Evolutionary conservation across 2,329 filamentous ascomycete species (phyloP), one percentile per base, ranked within the genome.

Genomic region (Coniochaeta hoffmannii): DNA sequence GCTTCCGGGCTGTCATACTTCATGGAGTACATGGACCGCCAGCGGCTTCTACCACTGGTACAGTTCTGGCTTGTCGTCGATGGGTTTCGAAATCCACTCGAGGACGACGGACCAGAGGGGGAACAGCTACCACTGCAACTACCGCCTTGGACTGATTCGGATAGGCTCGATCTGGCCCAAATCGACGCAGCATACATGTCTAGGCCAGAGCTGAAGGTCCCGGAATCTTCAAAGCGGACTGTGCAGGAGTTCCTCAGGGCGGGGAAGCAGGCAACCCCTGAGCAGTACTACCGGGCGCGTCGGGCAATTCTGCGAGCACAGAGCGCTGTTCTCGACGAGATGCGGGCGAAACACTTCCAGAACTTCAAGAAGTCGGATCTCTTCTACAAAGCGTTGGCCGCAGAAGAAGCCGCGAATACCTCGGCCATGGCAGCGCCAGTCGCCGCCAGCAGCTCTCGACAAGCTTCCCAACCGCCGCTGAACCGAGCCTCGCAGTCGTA

Each of bases 21-120:
- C 73, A 99, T 99, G 94, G 94, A 99, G 68, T 97, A 91, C 66
- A 99, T 99, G 94, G 94, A 99, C 68, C 86, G 94, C 41, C 88
- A 92, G 67, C 80, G 82, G 15, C 77, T 93, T 26, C 93, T 97
- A 87, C 82, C 88, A 14, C 75, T 97, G 50, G 92, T 99, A 6
- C 94, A 99, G 65, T 99, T 97, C 70, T 99, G 93, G 91, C 86
- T 99, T 38, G 94, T 97, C 3, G 94, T 97, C 6, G 94, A 99
- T 71, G 93, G 94, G 0, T 90, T 97, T 63, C 88, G 95, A 41
- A 96, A 95, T 63, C 95, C 94, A 0, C 75, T 99, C 2, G 94
- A 99, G 70, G 80, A 83, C 30, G 87, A 89, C 64, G 86, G 87
- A 34, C 86, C 86, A 19, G 89, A 94, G 57, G 85, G 84, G 28